phyloP scores from a whole-genome alignment of 257 asterid genomes.

The Apocynum venetum region DNA sequence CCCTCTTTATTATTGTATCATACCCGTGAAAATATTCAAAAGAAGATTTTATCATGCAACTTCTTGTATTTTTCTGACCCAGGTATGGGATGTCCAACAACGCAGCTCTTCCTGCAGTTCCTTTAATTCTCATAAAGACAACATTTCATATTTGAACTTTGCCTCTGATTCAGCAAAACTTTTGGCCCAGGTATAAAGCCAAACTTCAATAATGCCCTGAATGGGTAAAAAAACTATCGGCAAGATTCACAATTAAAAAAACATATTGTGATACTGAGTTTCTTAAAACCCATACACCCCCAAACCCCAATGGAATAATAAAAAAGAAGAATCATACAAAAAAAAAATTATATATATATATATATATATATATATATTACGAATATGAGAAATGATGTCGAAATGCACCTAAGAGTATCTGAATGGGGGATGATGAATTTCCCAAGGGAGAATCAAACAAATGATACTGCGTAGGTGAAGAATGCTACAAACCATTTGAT shows the following conservation, averaged over 20 bases:
- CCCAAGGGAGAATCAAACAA: not conserved
- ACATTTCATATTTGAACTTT: slow-evolving; percentile 78
- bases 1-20: no score
- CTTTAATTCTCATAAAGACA: slow-evolving; percentile 62
- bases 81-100: slow-evolving; percentile 89
- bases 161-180: slow-evolving; percentile 71
- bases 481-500: not conserved
- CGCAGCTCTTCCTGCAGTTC: slow-evolving; percentile 64
- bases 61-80: slow-evolving; percentile 4
- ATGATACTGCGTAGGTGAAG: not conserved
- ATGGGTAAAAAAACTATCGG: no score
- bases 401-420: not conserved
- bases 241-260: no score
- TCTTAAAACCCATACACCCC: no score
- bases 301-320: no score
- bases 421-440: not conserved
- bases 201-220: no score
- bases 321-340: no score
- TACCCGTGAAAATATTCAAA: not conserved
- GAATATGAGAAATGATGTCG: not conserved
- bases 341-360: no score
- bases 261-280: no score
- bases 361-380: no score
- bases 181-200: slow-evolving; percentile 58
- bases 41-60: not conserved